phyloP scores from a whole-genome alignment of 225 moss, liverwort and hornwort species.

The Lunularia cruciata region DNA sequence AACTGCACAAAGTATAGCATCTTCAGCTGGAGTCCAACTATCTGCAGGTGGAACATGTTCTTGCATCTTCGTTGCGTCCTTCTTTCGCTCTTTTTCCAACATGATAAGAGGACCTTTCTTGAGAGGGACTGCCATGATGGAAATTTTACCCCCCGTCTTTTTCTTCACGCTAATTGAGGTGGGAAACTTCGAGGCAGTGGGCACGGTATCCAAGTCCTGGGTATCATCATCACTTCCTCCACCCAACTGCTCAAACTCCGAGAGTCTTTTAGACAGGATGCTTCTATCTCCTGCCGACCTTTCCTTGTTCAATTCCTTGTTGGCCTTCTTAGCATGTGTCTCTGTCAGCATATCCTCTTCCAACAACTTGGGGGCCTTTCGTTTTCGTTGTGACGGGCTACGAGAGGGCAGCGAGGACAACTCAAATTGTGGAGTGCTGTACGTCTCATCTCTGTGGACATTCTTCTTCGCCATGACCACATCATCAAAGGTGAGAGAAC shows the following conservation, averaged over 20 bases:
- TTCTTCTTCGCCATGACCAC: constrained; percentile 34
- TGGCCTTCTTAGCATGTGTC: constrained; percentile 64
- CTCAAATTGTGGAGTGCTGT: constrained; percentile 52
- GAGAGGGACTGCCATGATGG: constrained; percentile 57
- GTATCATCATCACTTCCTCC: constrained; percentile 54
- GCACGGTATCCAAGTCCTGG: constrained; percentile 39
- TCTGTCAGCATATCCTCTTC: constrained; percentile 76
- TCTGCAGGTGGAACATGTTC: constrained; percentile 68
- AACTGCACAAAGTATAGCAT: constrained; percentile 89
- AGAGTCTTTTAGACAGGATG: constrained; percentile 9
- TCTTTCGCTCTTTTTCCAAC: constrained; percentile 93
- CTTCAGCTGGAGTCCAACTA: constrained; percentile 79
- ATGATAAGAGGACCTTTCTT: constrained; percentile 85
- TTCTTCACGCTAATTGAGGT: constrained; percentile 48
- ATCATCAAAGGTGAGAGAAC: constrained; percentile 70
- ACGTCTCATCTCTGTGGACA: constrained; percentile 47
- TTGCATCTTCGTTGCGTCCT: constrained; percentile 57
- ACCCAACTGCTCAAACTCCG: constrained; percentile 34
- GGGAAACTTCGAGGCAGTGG: constrained; percentile 35
- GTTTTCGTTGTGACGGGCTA: constrained; percentile 77
- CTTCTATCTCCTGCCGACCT: constrained; percentile 17
- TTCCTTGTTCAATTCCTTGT: constrained; percentile 48
- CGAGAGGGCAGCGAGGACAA: constrained; percentile 57
- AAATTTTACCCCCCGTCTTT: constrained; percentile 53
- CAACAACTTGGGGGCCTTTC: constrained; percentile 69